phyloP scores from a whole-genome alignment of 2,329 filamentous ascomycete species.

The Scorias spongiosa region DNA sequence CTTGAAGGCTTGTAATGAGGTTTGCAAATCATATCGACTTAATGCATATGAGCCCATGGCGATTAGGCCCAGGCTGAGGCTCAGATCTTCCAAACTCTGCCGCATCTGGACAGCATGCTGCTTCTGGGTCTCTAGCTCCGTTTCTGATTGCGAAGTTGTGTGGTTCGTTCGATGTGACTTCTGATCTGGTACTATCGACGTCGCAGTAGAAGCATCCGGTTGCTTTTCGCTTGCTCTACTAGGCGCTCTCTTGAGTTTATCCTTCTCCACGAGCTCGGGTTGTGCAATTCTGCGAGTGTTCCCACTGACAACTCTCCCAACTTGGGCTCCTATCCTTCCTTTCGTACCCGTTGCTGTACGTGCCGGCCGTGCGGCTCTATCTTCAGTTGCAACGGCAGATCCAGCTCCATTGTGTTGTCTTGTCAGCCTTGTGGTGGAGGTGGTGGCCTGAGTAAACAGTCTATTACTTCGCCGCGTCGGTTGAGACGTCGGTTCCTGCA shows the following conservation, averaged over 20 bases:
- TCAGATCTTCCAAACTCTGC: constrained; percentile 43
- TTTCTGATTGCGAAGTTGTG: constrained; percentile 1
- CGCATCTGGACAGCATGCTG: constrained; percentile 65
- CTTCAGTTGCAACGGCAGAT: constrained; percentile 46
- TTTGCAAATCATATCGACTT: constrained; percentile 61
- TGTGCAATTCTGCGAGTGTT: constrained; percentile 50
- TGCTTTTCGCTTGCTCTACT: constrained; percentile 39
- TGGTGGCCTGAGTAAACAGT: constrained; percentile 48
- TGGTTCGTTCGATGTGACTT: constrained; percentile 2
- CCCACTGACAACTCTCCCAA: constrained; percentile 77
- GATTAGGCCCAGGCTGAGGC: constrained; percentile 25
- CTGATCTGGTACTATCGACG: constrained; percentile 14
- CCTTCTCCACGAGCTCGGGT: constrained; percentile 39
- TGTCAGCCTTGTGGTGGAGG: constrained; percentile 44
- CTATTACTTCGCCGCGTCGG: constrained; percentile 31
- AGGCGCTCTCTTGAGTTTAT: constrained; percentile 45
- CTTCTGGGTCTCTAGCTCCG: constrained; percentile 30
- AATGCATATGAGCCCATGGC: constrained; percentile 66
- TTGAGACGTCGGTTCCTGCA: constrained; percentile 23
- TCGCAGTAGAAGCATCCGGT: constrained; percentile 10
- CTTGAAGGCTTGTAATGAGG: constrained; percentile 60
- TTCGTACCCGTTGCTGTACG: constrained; percentile 54
- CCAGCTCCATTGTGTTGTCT: constrained; percentile 25
- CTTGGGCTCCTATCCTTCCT: constrained; percentile 52
- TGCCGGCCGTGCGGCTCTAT: constrained; percentile 27